phyloP scores from a whole-genome alignment of 768 basidiomycete species.

The Psilocybe sp. region DNA sequence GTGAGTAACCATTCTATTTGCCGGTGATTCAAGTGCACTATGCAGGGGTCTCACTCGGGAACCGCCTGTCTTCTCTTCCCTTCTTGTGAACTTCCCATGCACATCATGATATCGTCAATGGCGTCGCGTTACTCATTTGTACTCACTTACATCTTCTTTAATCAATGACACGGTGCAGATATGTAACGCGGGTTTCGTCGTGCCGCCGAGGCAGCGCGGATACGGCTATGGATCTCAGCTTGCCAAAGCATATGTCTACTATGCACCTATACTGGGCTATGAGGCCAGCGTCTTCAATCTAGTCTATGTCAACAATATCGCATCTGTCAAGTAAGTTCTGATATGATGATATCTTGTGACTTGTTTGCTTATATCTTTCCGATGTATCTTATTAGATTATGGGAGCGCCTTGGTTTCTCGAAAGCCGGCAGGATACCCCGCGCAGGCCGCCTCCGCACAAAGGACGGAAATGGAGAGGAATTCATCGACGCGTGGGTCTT shows the following conservation, averaged over 20 bases:
- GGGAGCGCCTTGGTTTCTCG: constrained; percentile 81
- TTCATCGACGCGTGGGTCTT: constrained; percentile 86
- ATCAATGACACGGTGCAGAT: constrained; percentile 41
- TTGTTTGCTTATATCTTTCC: background rate
- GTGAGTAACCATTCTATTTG: constrained; percentile 42
- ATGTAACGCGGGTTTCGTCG: constrained; percentile 89
- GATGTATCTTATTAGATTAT: constrained; percentile 46
- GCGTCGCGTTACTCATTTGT: background rate
- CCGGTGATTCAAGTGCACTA: background rate
- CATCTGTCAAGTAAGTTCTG: constrained; percentile 59
- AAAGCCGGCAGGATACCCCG: constrained; percentile 76
- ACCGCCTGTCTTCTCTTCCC: background rate
- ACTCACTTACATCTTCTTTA: background rate
- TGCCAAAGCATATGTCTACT: constrained; percentile 75
- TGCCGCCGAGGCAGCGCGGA: constrained; percentile 60
- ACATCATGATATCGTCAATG: no score
- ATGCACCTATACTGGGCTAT: constrained; percentile 78
- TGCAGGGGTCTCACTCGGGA: constrained; percentile 13
- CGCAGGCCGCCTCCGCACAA: constrained; percentile 66
- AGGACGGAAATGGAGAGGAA: constrained; percentile 76
- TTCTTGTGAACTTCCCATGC: constrained; percentile 5
- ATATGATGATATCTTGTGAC: background rate
- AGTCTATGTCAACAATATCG: constrained; percentile 82
- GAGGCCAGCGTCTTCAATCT: constrained; percentile 86
- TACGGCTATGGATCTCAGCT: constrained; percentile 68